Evolutionary conservation across 2,329 filamentous ascomycete species (phyloP), one percentile per base, ranked within the genome.

Genomic region (Ceratocystiopsis brevicomis): DNA sequence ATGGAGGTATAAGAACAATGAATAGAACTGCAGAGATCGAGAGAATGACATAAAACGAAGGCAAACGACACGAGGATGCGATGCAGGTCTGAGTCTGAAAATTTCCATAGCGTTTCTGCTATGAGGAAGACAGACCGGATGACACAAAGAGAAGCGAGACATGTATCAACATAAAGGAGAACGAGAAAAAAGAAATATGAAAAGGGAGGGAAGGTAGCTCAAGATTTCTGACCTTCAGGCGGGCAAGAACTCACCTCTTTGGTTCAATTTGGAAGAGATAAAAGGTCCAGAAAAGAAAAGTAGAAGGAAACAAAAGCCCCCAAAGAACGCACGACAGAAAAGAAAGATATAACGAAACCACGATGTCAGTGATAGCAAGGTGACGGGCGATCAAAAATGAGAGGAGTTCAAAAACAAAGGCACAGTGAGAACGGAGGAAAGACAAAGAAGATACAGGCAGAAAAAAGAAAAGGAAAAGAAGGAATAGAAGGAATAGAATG

Each of bases 311-410:
- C 38, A 17, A 30, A 14, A 34, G 36, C 48, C 41, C 41, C 47
- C 47, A 49, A 49, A 48, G 43, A 44, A 42, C 41, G 46, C 18
- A 30, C 40, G 15, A 46, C 40, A 42, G 37, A 37, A 43, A 40
- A 32, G 42, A 40, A 10, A 32, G 38, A 41, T 19, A 21, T 33
- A 42, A 39, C 40, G 39, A 39, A 9, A 9, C 10, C 25, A 30
- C 25, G 25, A 30, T 10, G 25, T 9, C 25, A 6, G 6, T 9
- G 8, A 30, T 30, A 9, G 25, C 25, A 30, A 30, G 10, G 40
- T 39, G n/a, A 18, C 16, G 42, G 43, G 38, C 41, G 41, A 46
- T 16, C 17, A 36, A 21, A 33, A 35, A 43, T 16, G 34, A 30
- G 18, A 17, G 18, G 40, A 16, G 18, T 30, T 30, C 25, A 30